Base-by-base conservation (phyloP, 352 stramenopile genomes). In the Pythium monospermum region DNA sequence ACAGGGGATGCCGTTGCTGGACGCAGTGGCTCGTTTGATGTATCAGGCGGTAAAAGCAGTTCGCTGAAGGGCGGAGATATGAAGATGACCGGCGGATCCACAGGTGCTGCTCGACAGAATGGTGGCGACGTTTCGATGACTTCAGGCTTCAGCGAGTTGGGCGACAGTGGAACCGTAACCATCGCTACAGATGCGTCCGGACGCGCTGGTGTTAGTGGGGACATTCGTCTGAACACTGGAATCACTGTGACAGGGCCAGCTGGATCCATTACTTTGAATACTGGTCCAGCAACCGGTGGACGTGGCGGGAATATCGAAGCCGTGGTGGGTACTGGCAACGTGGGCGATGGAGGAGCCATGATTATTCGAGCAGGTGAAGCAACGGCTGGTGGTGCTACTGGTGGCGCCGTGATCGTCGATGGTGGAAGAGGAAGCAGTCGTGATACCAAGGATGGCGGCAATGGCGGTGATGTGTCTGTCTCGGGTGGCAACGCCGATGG, bases 51-150 rank as follows among this genome's bases (percentile, higher is more conserved):
- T 23, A 67, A 71, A 22, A 85, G 87, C 35, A 68, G 55, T 30
- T 60, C 61, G 2, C 30, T 59, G 22, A 81, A 76, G 44, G 91
- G 89, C 23, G 88, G 86, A 8, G 67, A 76, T 44, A 69, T 97
- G 18, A 66, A 73, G 18, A 66, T 96, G 43, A 68, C 50, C 25
- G 85, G 68, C 40, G 91, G 89, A 4, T 78, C 66, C 0, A 73
- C 73, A 4, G 64, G 37, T 53, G 59, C 63, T 4, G 28, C 40
- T 18, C 22, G 25, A 3, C 64, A 85, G 57, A 73, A 68, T 55
- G 92, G 92, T 40, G 91, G 91, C 26, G 70, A 74, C 27, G 69
- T 98, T 22, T 43, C 65, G 4, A 75, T 97, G 50, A 69, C 51
- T 13, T 93, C 83, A 48, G 94, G 92, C 1, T 81, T 54, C 48